Evolutionary conservation across 352 stramenopile species (phyloP), one percentile per base, ranked within the genome.

Genomic region (Globisporangium cylindrosporum): DNA sequence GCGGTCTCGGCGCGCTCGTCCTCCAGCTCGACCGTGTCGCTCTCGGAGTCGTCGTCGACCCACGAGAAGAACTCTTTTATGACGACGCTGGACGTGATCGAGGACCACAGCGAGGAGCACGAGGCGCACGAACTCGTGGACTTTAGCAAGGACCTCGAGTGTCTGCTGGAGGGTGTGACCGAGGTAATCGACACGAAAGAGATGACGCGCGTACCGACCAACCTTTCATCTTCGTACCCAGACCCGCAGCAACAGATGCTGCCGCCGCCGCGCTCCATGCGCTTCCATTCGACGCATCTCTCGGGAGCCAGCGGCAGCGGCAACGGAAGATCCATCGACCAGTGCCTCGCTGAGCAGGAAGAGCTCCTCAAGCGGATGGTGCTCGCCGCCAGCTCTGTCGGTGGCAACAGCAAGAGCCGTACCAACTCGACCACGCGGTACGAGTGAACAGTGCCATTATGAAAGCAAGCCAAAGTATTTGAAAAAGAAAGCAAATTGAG

Each of bases 131-230:
- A 51, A 34, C 46, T 72, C 29, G 25, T 73, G 34, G 49, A 66
- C 78, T 60, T 69, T 53, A 59, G 70, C 71, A 41, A 75, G 68
- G 58, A 43, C 70, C 63, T 76, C 67, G 18, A 68, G 66, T 18
- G 67, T 59, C 8, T 73, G 66, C 14, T 74, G 60, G 29, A 73
- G 58, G 36, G 66, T 59, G 63, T 85, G 34, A 69, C 73, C 3
- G 79, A 87, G 56, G 77, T 83, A 20, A 83, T 85, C 24, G 79
- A 87, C 59, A 87, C 79, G 29, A 82, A 68, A 36, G 73, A 85
- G 24, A 85, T 85, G 79, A 66, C 74, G 34, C 67, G 74, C 24
- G 18, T 69, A 18, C 24, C 46, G 18, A 8, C 38, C 9, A 53
- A 3, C 29, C 25, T 29, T 10, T 14, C n/a, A 24, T 54, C 49